Percentiles rank a stretch among this genome's conserved stretches.
Evolutionary conservation across 2,329 filamentous ascomycete species (phyloP).

Genomic region (Colletotrichum sp.): DNA sequence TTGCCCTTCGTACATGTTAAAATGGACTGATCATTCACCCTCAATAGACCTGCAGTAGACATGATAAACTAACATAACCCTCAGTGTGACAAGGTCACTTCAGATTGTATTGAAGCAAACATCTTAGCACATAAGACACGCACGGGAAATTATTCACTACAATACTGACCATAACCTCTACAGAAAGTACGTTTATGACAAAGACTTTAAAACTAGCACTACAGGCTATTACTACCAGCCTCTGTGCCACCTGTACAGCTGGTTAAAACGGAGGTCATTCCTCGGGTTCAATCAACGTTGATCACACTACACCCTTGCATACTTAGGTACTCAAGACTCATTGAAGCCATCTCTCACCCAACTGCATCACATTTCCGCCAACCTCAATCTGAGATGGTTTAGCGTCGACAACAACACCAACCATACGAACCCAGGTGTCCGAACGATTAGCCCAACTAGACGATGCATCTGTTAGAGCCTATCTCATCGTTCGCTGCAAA

Average conservation of each 20-base stretch:
- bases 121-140: neutral
- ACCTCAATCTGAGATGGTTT: neutral
- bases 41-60: neutral
- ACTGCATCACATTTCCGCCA: neutral
- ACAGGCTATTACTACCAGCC: neutral
- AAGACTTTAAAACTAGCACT: neutral
- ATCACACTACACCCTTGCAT: neutral
- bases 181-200: neutral
- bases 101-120: neutral
- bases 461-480: neutral
- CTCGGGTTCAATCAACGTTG: neutral
- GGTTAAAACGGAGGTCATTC: neutral
- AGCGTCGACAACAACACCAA: neutral
- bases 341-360: neutral
- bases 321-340: neutral
- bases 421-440: neutral
- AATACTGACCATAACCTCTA: neutral
- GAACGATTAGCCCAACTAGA: neutral
- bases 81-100: neutral
- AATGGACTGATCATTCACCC: neutral
- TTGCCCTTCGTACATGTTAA: neutral
- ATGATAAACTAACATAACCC: neutral
- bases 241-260: neutral
- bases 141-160: neutral
- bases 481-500: neutral